A percentile compares a stretch with the other conserved stretches of the same genome.
These are phyloP conservation scores for Cladosporium sp. DNA, from an alignment of 2,329 filamentous ascomycete genomes.

Conservation along the genomic window DNA sequence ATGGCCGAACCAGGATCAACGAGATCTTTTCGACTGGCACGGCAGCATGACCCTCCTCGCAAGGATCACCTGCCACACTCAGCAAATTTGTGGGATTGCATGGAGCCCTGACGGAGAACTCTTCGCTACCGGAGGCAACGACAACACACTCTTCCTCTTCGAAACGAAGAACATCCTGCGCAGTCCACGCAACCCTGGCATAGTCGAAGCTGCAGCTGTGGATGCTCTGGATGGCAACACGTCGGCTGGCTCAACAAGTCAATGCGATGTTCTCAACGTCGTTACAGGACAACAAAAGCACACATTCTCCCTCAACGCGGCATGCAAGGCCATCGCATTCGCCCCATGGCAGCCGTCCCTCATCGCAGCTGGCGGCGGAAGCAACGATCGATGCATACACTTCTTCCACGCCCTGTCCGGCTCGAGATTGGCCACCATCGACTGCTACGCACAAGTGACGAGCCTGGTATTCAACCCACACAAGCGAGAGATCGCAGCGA, in stretches of 20 bases:
- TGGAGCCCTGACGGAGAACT: conserved; percentile 74
- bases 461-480: conserved; percentile 74
- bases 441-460: conserved; percentile 90
- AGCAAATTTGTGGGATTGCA: conserved; percentile 89
- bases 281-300: conserved; percentile 54
- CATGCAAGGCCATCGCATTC: conserved; percentile 95
- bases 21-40: conserved; percentile 69
- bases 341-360: conserved; percentile 89
- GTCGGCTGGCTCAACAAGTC: conserved; percentile 14
- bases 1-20: conserved; percentile 60
- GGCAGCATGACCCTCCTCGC: conserved; percentile 75
- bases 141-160: conserved; percentile 84
- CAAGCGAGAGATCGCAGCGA: conserved; percentile 82
- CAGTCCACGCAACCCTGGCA: not conserved
- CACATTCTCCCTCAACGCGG: conserved; percentile 74
- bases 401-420: conserved; percentile 89
- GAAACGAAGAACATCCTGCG: conserved; percentile 56
- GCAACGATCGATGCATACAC: conserved; percentile 91
- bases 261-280: conserved; percentile 28
- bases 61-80: conserved; percentile 71
- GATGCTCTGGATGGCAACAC: conserved; percentile 17
- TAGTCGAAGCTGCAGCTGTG: conserved; percentile 12
- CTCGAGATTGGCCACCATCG: conserved; percentile 80
- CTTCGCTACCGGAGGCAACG: conserved; percentile 88
- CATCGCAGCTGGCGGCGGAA: conserved; percentile 86